Base-by-base conservation (phyloP, 1,284 basidiomycete species). In the Apiotrichum domesticum region DNA sequence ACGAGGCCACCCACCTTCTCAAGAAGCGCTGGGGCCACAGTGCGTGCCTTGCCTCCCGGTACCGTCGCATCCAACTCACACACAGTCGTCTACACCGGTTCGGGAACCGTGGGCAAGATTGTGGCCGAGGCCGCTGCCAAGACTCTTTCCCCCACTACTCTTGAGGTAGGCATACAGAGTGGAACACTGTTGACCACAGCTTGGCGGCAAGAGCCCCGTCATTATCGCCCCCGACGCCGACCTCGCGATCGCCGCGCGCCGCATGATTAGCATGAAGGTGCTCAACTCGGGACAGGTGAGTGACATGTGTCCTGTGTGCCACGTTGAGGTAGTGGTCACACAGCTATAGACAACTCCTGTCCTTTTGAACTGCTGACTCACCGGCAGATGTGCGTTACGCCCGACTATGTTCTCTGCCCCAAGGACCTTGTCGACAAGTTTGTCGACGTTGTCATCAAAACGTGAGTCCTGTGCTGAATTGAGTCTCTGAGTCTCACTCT, bases 11-110 rank as follows among this genome's bases (percentile, higher is more conserved):
- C 35, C 86, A 82, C 80, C 72, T 93, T 5, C 80, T 96, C 9
- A 87, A 90, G 65, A 79, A 90, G 41, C 83, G 81, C 53, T 96
- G 90, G 89, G 91, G 87, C 63, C 90, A 92, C 64, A 87, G 90
- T 90, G 65, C 69, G 84, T 79, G 14, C 41, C 41, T 39, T 3
- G 21, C 2, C 10, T 4, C 21, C 21, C 21, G 21, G 21, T 21
- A 8, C 11, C 9, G 1, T 41, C 15, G n/a, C 0, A 2, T 32
- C n/a, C 7, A 39, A 44, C 58, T 60, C 11, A 60, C 69, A 81
- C 80, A 15, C 67, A 80, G 87, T 72, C 49, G 60, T 86, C 80
- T 88, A 87, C 62, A 85, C 83, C 34, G 85, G 83, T 7, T 85
- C 85, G 47, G 82, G 84, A 52, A 79, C 79, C 15, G 85, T 96